A percentile compares a stretch with the other conserved stretches of the same genome.
Evolutionary conservation across 2,329 filamentous ascomycete genomes (phyloP).

Genomic region (Colletotrichum limetticola): DNA sequence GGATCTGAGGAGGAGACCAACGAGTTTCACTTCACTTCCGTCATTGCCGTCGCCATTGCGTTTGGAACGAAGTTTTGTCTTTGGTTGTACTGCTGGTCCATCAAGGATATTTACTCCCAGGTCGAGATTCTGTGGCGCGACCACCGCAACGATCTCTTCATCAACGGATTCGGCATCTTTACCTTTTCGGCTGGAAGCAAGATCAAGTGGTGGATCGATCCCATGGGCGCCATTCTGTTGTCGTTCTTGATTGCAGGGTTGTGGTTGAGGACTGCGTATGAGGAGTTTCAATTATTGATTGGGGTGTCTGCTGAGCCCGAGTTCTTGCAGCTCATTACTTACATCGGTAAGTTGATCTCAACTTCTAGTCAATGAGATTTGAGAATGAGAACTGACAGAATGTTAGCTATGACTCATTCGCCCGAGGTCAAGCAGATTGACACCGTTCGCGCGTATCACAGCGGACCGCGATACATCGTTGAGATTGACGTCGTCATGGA

Average conservation of each 20-base stretch:
- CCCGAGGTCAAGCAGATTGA: constrained; percentile 86
- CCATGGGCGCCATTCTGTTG: constrained; percentile 87
- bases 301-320: constrained; percentile 88
- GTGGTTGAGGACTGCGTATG: constrained; percentile 88
- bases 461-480: constrained; percentile 87
- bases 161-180: constrained; percentile 93
- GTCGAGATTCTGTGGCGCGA: constrained; percentile 95
- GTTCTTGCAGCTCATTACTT: constrained; percentile 93
- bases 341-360: constrained; percentile 68
- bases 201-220: constrained; percentile 94
- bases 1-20: constrained; percentile 64
- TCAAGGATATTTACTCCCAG: constrained; percentile 92
- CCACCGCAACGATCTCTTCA: constrained; percentile 95
- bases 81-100: constrained; percentile 91
- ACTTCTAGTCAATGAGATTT: too few relatives aligned
- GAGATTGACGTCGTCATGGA: constrained; percentile 98
- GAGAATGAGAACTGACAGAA: not conserved
- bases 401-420: constrained; percentile 80
- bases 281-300: constrained; percentile 90
- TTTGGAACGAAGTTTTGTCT: constrained; percentile 85
- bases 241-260: constrained; percentile 81
- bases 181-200: constrained; percentile 93
- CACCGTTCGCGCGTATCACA: constrained; percentile 94
- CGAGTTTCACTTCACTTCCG: constrained; percentile 81
- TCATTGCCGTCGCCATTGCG: constrained; percentile 86